Evolutionary conservation across 2,329 filamentous ascomycete genomes (phyloP), one percentile per base, ranked within the genome.

Genomic region (Aureobasidium vineae): DNA sequence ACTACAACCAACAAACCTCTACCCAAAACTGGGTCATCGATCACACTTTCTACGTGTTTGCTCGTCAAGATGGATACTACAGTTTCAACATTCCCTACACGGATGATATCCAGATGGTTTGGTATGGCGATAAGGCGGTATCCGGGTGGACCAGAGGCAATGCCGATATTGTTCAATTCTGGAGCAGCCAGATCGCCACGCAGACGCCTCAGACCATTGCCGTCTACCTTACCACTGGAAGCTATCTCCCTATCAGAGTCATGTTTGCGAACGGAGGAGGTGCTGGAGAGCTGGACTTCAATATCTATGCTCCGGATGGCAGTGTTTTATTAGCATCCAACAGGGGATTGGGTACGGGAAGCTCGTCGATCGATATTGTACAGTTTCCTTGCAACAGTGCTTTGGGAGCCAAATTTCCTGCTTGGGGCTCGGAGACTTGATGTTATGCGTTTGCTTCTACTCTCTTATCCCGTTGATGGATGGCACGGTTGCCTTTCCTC

Each of bases 1-100:
- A 50, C n/a, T 43, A 59, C n/a, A 33, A 31, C 31, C 41, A 31
- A 43, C 47, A 36, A 21, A 66, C 65, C 43, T 43, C 52, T 19
- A 66, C 61, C 21, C 60, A 57, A 28, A 63, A 43, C 21, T 64
- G 65, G 45, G 68, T 67, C 63, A 36, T 69, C 26, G 66, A 68
- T n/a, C 66, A 69, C 26, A 67, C 64, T 10, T 69, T 69, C 40
- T 69, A 69, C 40, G 5, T 69, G 1, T 69, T 60, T 33, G 68
- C 68, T 10, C 66, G 59, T 21, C 66, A 63, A 36, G 50, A 67
- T 49, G 68, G 68, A 38, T 66, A 63, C 40, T 69, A 69, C 63
- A 57, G 41, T 41, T 69, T 69, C 66, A 68, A 69, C 49, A 63
- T 68, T 21, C 66, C 67, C 4, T 69, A 69, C 59, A 54, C 66